Evolutionary conservation across 495 filamentous ascomycete species (phyloP).

Genomic region (Thermothielavioides terrestris): DNA sequence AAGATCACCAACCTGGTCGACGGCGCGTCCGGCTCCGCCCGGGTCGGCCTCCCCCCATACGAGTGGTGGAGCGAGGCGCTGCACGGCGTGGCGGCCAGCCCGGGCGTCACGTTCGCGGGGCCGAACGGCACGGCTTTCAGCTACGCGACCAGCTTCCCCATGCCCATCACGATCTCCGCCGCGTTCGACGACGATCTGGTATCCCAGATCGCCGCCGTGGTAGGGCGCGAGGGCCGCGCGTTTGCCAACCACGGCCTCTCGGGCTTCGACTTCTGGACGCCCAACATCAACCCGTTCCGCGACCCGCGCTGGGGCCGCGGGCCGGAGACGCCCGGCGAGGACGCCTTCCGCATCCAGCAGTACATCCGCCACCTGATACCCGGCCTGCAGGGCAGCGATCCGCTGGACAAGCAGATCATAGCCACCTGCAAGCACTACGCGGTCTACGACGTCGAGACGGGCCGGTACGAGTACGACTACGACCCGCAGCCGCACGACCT

Average conservation of each 20-base stretch:
- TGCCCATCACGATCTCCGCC: slow-evolving; percentile 35
- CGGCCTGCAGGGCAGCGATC: slow-evolving; percentile 14
- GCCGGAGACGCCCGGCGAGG: slow-evolving; percentile 30
- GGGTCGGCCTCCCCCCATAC: slow-evolving; percentile 39
- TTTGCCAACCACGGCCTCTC: slow-evolving; percentile 53
- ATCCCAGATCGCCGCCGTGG: slow-evolving; percentile 29
- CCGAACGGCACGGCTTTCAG: slow-evolving; percentile 27
- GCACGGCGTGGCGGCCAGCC: slow-evolving; percentile 36
- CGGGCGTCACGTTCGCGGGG: slow-evolving; percentile 31
- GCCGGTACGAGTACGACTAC: slow-evolving; percentile 30
- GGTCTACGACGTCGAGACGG: slow-evolving; percentile 49
- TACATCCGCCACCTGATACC: slow-evolving; percentile 31
- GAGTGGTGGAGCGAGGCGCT: slow-evolving; percentile 49
- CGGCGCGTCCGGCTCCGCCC: no score
- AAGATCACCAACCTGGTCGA: no score
- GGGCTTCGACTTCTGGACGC: slow-evolving; percentile 56
- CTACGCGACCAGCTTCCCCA: slow-evolving; percentile 41
- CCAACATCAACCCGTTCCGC: slow-evolving; percentile 62
- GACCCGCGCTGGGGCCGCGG: slow-evolving; percentile 40
- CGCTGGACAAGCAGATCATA: slow-evolving; percentile 11
- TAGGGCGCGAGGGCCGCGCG: slow-evolving; percentile 57
- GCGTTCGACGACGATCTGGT: slow-evolving; percentile 43
- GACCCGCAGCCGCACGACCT: slow-evolving; percentile 35
- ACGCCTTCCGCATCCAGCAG: slow-evolving; percentile 30
- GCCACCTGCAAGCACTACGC: slow-evolving; percentile 37